Evolutionary conservation across 1,284 basidiomycete genomes (phyloP).

Genomic region (Macrocystidia cucumis): DNA sequence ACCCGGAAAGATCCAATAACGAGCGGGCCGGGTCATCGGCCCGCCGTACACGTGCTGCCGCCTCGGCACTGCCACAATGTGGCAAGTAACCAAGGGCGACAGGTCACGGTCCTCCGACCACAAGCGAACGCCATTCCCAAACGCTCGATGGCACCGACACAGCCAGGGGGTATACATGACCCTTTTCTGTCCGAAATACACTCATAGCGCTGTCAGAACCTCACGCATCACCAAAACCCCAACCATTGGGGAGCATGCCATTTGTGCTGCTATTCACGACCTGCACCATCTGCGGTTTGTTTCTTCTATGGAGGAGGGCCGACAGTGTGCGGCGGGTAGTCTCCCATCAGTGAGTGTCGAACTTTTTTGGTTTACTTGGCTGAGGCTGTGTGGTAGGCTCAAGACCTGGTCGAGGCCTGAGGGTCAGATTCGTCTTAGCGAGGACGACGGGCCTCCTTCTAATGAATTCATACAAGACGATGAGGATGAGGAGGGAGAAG

Average conservation of each 20-base stretch:
- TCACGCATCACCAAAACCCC: slow-evolving; percentile 49
- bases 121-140: too few relatives aligned
- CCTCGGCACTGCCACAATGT: too few relatives aligned
- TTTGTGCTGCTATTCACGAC: slow-evolving; percentile 53
- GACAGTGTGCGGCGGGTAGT: slow-evolving; percentile 51
- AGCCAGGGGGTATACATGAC: too few relatives aligned
- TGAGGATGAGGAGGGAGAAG: slow-evolving; percentile 42
- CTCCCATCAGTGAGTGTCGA: slow-evolving; percentile 48
- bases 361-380: not conserved
- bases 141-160: too few relatives aligned
- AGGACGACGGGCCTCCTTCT: slow-evolving; percentile 65
- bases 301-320: slow-evolving; percentile 60
- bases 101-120: too few relatives aligned
- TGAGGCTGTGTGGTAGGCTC: slow-evolving; percentile 33
- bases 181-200: too few relatives aligned
- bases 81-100: too few relatives aligned
- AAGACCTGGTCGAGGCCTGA: slow-evolving; percentile 47
- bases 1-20: too few relatives aligned
- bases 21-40: too few relatives aligned
- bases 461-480: slow-evolving; percentile 58
- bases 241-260: slow-evolving; percentile 52
- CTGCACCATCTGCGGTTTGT: slow-evolving; percentile 51
- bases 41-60: too few relatives aligned
- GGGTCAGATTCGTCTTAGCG: slow-evolving; percentile 59
- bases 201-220: too few relatives aligned